These are phyloP conservation scores for Chlamydomonas sphaeroides DNA, from an alignment of 139 green algal genomes.

Conservation along the genomic window DNA sequence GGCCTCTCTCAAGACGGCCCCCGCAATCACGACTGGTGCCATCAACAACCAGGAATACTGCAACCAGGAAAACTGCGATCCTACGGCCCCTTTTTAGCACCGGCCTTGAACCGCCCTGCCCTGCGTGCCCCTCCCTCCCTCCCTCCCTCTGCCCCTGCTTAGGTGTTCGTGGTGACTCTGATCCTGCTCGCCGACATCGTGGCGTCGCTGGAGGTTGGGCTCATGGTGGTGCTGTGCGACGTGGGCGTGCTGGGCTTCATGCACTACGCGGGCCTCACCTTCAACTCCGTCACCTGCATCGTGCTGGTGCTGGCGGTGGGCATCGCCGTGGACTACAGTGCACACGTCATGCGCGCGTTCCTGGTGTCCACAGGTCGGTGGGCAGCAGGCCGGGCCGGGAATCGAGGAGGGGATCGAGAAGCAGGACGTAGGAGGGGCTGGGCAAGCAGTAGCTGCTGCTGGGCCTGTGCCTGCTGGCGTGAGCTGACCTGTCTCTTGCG, in stretches of 20 bases:
- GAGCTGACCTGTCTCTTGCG: background rate
- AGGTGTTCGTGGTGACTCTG: slow-evolving; percentile 54
- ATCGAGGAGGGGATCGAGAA: too few relatives aligned
- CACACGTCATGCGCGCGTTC: slow-evolving; percentile 66
- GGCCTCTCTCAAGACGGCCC: too few relatives aligned
- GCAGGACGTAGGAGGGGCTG: too few relatives aligned
- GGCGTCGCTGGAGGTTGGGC: slow-evolving; percentile 47
- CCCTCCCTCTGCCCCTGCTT: background rate
- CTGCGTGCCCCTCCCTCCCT: too few relatives aligned
- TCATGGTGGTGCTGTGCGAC: slow-evolving; percentile 53
- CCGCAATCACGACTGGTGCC: too few relatives aligned
- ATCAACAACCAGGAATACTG: too few relatives aligned
- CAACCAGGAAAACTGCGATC: too few relatives aligned
- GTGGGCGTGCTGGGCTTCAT: slow-evolving; percentile 66
- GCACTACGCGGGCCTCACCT: slow-evolving; percentile 50
- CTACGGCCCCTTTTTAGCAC: too few relatives aligned
- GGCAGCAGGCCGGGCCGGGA: background rate
- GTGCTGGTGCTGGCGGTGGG: slow-evolving; percentile 70
- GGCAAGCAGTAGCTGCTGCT: too few relatives aligned
- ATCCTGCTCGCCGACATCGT: slow-evolving; percentile 58
- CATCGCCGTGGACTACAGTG: slow-evolving; percentile 68
- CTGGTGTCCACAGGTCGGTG: slow-evolving; percentile 40
- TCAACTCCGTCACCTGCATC: slow-evolving; percentile 65
- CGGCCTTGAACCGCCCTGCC: too few relatives aligned
- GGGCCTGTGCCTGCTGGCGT: too few relatives aligned